These are phyloP conservation scores for Chrysanthemum seticuspe DNA, from an alignment of 129 eudicot genomes.

Conservation along the genomic window DNA sequence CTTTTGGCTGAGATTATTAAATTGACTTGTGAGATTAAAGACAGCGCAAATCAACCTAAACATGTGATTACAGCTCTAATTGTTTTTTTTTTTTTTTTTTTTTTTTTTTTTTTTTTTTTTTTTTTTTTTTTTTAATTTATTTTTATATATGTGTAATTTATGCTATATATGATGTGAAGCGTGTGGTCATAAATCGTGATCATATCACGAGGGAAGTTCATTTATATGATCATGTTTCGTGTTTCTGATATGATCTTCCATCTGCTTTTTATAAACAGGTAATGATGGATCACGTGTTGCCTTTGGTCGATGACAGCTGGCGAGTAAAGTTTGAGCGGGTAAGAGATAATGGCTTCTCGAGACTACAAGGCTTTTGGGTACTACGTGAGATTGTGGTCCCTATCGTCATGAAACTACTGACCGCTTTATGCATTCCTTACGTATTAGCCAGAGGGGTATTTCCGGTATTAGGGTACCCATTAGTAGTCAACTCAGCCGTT, in stretches of 20 bases:
- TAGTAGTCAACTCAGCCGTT: constrained; percentile 81
- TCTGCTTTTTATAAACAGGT: constrained; percentile 42
- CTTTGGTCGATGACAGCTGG: constrained; percentile 85
- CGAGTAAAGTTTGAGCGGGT: constrained; percentile 83
- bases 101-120: no score
- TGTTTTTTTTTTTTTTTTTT: no score
- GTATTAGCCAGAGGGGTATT: constrained; percentile 80
- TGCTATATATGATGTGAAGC: background rate
- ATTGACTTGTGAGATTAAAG: no score
- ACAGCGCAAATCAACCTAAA: no score
- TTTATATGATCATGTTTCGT: background rate
- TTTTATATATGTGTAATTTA: no score
- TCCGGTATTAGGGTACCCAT: constrained; percentile 80
- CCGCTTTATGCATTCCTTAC: constrained; percentile 92
- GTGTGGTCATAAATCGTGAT: background rate
- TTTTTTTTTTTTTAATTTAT: no score
- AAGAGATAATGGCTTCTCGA: constrained; percentile 82
- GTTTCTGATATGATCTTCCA: background rate
- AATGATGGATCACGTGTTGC: constrained; percentile 87
- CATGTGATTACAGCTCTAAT: no score
- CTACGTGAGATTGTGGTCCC: constrained; percentile 85
- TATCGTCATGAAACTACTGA: constrained; percentile 76
- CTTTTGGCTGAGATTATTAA: no score
- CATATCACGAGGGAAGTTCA: background rate
- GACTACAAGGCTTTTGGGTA: constrained; percentile 93